Conservation (phyloP, 2,329 filamentous ascomycete species). For the Arachnopeziza araneosa region DNA sequence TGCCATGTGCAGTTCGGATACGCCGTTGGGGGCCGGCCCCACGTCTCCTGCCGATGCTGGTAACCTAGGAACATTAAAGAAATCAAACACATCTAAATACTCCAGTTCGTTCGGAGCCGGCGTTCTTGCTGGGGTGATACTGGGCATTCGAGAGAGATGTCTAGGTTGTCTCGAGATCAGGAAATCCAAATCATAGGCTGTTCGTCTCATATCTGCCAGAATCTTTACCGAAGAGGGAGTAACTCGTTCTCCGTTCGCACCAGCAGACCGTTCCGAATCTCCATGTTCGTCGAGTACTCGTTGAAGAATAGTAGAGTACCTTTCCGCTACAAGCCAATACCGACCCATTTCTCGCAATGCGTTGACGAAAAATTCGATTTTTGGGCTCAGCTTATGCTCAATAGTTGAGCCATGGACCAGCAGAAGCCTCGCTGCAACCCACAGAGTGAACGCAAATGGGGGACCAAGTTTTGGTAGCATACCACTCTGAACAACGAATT, state of each 20-base stretch:
- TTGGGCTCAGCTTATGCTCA: slow-evolving; percentile 73
- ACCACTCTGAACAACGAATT: slow-evolving; percentile 69
- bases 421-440: slow-evolving; percentile 82
- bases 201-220: slow-evolving; percentile 84
- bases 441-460: slow-evolving; percentile 86
- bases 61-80: slow-evolving; percentile 84
- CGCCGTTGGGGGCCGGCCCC: slow-evolving; percentile 21
- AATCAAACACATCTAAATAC: slow-evolving; percentile 89
- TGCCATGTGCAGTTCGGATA: slow-evolving; percentile 27
- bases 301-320: slow-evolving; percentile 74
- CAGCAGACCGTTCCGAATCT: slow-evolving; percentile 61
- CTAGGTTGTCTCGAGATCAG: slow-evolving; percentile 69
- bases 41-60: slow-evolving; percentile 37
- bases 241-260: slow-evolving; percentile 60
- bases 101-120: slow-evolving; percentile 79
- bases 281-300: slow-evolving; percentile 81
- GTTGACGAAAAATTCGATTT: slow-evolving; percentile 77
- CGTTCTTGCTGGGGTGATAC: slow-evolving; percentile 56
- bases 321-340: slow-evolving; percentile 79
- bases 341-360: slow-evolving; percentile 74
- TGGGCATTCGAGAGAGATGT: slow-evolving; percentile 41
- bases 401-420: slow-evolving; percentile 89
- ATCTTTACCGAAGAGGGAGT: slow-evolving; percentile 83
- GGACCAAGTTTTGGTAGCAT: slow-evolving; percentile 78
- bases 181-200: slow-evolving; percentile 85